Percentiles rank a stretch among this genome's conserved stretches.
phyloP scores from a whole-genome alignment of 2,329 filamentous ascomycete genomes.

The Biscogniauxia sp. region DNA sequence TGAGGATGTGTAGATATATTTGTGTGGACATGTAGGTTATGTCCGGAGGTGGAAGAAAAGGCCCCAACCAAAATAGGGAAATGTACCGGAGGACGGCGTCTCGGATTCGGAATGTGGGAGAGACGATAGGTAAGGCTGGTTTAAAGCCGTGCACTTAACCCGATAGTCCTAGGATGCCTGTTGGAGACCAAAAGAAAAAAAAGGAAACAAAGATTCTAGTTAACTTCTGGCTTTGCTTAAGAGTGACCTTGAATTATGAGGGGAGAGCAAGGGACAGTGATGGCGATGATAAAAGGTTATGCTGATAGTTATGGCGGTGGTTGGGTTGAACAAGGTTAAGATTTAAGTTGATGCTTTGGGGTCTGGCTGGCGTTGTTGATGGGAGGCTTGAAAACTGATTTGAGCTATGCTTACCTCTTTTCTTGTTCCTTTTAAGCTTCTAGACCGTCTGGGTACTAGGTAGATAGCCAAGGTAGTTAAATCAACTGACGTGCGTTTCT shows the following conservation, averaged over 20 bases:
- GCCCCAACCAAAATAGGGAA: conserved; percentile 4
- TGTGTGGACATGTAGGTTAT: neutral
- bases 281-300: no score
- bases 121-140: neutral
- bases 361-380: neutral
- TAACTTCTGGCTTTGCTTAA: neutral
- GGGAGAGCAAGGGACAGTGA: neutral
- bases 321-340: conserved; percentile 4
- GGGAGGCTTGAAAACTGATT: neutral
- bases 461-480: neutral
- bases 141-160: neutral
- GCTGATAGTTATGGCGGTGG: neutral
- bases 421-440: neutral
- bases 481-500: neutral
- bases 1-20: neutral
- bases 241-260: neutral
- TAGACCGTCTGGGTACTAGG: no score
- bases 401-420: neutral
- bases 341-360: conserved; percentile 4
- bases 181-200: neutral
- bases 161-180: neutral
- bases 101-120: conserved; percentile 5
- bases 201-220: neutral
- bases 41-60: neutral
- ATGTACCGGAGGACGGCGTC: neutral